Base-by-base conservation (phyloP, 1,139 yeast genomes). In the Kodamaea fungicola region DNA sequence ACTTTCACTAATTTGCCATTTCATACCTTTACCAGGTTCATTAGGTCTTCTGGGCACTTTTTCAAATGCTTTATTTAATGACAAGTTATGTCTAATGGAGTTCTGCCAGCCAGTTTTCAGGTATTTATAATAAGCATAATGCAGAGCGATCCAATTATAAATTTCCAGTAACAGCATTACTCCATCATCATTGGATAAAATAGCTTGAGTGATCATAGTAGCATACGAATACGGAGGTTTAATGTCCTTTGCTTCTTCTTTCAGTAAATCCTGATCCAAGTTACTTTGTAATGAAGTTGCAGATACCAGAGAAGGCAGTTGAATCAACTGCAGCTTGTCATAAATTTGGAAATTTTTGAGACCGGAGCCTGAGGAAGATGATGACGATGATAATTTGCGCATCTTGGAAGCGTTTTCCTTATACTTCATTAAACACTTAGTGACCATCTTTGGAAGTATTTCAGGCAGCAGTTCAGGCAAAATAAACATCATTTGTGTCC, bases 1-100 rank as follows among this genome's bases (percentile, higher is more conserved):
- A 33, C 82, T 71, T 31, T 86, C 94, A 47, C 89, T 80, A 42
- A 92, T 90, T 63, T 89, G 95, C 99, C 99, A 92, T 63, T 92
- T 92, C 95, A 92, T 92, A 45, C 98, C 98, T 61, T 92, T 92
- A 23, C 99, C 98, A 0, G 98, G 97, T 62, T 92, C 97, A 59
- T 88, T 85, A 12, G 95, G 92, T 58, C 87, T 79, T 54, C 98
- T 75, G 21, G 98, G 96, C 21, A 90, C 97, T 63, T 92, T 92
- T 55, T 90, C 97, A 54, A 86, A 86, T 7, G 95, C 92, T 58
- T 86, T 86, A 59, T 85, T 86, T 38, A 86, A 65, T 2, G 94
- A 84, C 33, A 86, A 61, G 55, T 86, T 86, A 55, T 86, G 95
- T 42, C 95, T 76, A 45, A 85, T 85, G 8, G 90, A 82, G 59